phyloP scores from a whole-genome alignment of 345 rosid species.

The Moringa oleifera region DNA sequence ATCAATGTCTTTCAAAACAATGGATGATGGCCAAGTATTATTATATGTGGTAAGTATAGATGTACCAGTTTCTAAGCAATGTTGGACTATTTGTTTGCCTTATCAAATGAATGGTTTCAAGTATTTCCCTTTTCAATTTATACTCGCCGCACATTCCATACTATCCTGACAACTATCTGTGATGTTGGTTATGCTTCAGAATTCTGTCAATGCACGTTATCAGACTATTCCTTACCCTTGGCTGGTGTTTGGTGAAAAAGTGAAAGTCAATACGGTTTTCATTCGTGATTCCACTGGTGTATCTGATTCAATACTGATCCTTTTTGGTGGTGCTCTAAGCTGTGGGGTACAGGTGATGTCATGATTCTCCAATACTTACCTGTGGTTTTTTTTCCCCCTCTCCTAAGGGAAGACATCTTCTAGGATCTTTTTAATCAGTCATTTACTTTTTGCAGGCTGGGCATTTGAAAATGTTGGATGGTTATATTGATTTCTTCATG shows the following conservation, averaged over 20 bases:
- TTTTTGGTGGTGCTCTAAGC: conserved; percentile 79
- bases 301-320: conserved; percentile 84
- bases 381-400: background rate
- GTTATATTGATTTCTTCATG: conserved; percentile 92
- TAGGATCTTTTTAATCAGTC: background rate
- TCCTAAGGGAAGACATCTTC: conserved; percentile 3
- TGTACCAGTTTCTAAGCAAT: conserved; percentile 3
- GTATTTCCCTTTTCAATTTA: background rate
- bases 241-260: conserved; percentile 96
- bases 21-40: conserved; percentile 96
- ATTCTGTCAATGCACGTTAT: conserved; percentile 90
- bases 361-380: background rate
- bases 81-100: background rate
- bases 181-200: conserved; percentile 32
- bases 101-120: background rate
- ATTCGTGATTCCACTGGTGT: conserved; percentile 96
- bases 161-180: too few species aligned
- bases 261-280: conserved; percentile 87
- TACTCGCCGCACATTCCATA: conserved; percentile 7
- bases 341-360: conserved; percentile 62
- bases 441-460: conserved; percentile 50
- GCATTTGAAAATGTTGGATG: conserved; percentile 91
- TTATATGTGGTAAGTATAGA: conserved; percentile 61
- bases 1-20: conserved; percentile 91
- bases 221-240: conserved; percentile 90